phyloP scores from a whole-genome alignment of 805 yeast species.

The Wickerhamiella australiensis region DNA sequence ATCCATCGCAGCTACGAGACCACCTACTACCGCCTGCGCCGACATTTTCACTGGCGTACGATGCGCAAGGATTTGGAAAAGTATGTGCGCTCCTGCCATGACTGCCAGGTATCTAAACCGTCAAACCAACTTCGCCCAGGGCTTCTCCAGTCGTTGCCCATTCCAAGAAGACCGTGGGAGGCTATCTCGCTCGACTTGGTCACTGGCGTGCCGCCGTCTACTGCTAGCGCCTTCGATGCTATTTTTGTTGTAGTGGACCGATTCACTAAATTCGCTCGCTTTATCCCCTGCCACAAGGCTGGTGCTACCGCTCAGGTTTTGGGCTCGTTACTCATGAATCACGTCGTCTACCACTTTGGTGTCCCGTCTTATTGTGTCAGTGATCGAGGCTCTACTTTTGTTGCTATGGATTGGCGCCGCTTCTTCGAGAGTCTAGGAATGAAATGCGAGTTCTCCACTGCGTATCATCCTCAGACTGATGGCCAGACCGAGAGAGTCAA shows the following conservation, averaged over 20 bases:
- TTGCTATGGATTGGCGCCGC: neutral
- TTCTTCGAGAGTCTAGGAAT: neutral
- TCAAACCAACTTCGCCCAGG: neutral
- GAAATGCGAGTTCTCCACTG: neutral
- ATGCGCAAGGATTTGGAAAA: neutral
- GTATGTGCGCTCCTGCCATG: neutral
- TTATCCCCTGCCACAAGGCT: neutral
- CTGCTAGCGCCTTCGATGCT: neutral
- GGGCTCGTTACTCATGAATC: neutral
- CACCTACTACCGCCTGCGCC: neutral
- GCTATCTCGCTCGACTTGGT: neutral
- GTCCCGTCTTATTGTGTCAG: neutral
- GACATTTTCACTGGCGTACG: neutral
- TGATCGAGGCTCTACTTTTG: neutral
- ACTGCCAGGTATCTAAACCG: neutral
- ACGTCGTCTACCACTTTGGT: neutral
- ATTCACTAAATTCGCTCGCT: neutral
- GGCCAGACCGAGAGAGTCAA: neutral
- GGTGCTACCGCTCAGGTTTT: neutral
- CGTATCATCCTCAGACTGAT: slow-evolving; percentile 1
- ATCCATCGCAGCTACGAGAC: neutral
- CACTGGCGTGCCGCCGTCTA: neutral
- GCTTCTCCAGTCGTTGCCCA: neutral
- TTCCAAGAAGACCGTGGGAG: neutral
- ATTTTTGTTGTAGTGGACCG: neutral